Evolutionary conservation across 345 rosid species (phyloP).

Genomic region (Aegle marmelos): DNA sequence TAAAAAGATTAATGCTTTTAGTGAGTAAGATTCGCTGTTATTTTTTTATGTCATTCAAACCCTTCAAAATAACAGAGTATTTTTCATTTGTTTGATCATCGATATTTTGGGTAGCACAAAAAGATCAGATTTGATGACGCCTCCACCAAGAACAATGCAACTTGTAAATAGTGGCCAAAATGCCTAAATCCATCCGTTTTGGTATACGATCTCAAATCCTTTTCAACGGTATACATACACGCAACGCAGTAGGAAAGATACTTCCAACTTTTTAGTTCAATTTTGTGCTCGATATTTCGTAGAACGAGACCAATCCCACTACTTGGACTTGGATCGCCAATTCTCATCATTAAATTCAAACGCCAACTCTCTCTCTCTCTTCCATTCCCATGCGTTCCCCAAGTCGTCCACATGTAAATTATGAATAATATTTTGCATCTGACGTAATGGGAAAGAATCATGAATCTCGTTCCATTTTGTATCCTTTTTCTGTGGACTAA

Average conservation of each 20-base stretch:
- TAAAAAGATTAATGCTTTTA: too few species aligned
- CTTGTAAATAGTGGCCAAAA: neutral
- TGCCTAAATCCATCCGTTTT: neutral
- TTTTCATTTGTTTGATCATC: neutral
- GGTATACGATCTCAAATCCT: neutral
- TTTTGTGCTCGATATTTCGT: neutral
- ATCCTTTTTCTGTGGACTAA: too few species aligned
- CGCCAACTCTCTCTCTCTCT: neutral
- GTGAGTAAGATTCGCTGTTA: too few species aligned
- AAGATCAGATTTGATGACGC: neutral
- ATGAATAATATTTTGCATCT: neutral
- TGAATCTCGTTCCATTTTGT: neutral
- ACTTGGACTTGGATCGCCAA: neutral
- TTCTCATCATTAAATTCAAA: neutral
- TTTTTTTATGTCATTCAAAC: too few species aligned
- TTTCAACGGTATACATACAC: neutral
- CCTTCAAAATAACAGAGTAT: neutral
- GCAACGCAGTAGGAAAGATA: neutral
- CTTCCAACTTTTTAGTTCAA: neutral
- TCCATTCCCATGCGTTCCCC: neutral
- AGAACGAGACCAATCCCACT: neutral
- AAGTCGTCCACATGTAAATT: slow-evolving; percentile 1
- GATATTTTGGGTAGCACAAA: neutral
- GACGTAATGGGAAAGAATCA: neutral
- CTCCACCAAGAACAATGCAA: neutral